A percentile compares a stretch with the other conserved stretches of the same genome.
phyloP scores from a whole-genome alignment of 768 basidiomycete genomes.

The Trametes maxima region DNA sequence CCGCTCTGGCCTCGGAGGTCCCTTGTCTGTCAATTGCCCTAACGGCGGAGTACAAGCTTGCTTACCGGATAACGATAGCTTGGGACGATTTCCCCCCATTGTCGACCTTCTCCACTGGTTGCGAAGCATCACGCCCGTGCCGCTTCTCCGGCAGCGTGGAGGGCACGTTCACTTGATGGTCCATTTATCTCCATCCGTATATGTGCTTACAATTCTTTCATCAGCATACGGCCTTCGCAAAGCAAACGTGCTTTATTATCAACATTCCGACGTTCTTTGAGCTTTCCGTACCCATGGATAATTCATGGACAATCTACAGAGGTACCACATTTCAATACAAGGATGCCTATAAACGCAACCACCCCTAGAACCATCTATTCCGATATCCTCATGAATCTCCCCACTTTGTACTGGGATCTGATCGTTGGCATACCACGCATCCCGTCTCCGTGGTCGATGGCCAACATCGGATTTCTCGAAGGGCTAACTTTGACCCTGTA shows the following conservation, averaged over 20 bases:
- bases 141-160: constrained; percentile 14
- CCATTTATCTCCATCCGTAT: constrained; percentile 10
- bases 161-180: constrained; percentile 1
- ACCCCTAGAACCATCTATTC: not conserved
- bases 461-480: constrained; percentile 1
- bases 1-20: constrained; percentile 19
- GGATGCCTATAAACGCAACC: not conserved
- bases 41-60: not conserved
- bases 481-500: not conserved
- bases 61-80: not conserved
- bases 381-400: not conserved
- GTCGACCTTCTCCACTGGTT: not conserved
- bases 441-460: not conserved
- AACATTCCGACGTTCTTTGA: no score
- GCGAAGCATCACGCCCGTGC: constrained; percentile 5
- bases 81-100: not conserved
- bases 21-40: constrained; percentile 2
- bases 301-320: no score
- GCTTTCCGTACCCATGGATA: no score
- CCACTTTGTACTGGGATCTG: not conserved
- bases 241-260: no score
- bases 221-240: not conserved
- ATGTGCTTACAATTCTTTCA: not conserved
- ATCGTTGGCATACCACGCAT: not conserved
- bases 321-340: no score